Evolutionary conservation across 1,284 basidiomycete genomes (phyloP).

Genomic region (Ganoderma resinaceum): DNA sequence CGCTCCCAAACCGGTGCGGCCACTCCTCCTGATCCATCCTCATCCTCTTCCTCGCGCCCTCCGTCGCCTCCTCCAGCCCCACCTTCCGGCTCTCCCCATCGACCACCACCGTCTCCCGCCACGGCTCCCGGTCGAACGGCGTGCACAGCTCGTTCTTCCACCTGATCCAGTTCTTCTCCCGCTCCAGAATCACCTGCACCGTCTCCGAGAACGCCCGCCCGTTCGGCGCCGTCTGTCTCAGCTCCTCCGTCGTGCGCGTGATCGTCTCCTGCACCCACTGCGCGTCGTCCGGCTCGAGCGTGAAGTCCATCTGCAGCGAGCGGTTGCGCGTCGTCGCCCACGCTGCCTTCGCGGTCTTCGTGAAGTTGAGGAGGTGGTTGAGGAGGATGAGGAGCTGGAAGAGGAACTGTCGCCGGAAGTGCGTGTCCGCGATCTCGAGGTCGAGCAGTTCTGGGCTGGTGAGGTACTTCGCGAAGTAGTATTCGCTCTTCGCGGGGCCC

Average conservation of each 20-base stretch:
- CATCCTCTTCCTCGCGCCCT: conserved; percentile 55
- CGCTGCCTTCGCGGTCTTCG: conserved; percentile 67
- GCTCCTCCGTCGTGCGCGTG: conserved; percentile 69
- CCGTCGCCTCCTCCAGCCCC: conserved; percentile 69
- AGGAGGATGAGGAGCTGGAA: conserved; percentile 87
- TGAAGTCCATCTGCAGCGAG: conserved; percentile 82
- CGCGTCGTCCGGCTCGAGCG: conserved; percentile 65
- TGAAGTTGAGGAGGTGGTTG: conserved; percentile 82
- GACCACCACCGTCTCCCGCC: conserved; percentile 54
- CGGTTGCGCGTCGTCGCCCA: conserved; percentile 72
- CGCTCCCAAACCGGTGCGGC: conserved; percentile 67
- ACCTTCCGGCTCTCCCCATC: conserved; percentile 47
- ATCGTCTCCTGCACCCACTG: conserved; percentile 80
- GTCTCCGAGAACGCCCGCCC: conserved; percentile 80
- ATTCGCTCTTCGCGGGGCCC: conserved; percentile 62
- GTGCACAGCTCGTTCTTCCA: conserved; percentile 85
- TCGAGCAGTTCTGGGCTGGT: conserved; percentile 87
- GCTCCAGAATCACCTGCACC: conserved; percentile 70
- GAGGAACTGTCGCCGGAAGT: conserved; percentile 91
- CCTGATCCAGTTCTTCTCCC: conserved; percentile 86
- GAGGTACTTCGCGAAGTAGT: conserved; percentile 92
- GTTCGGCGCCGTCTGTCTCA: conserved; percentile 76
- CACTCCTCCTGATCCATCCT: conserved; percentile 63
- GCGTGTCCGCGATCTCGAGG: conserved; percentile 88
- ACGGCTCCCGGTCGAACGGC: conserved; percentile 76